Evolutionary conservation across 257 asterid species (phyloP), one percentile per base, ranked within the genome.

Genomic region (Solanum commersonii): DNA sequence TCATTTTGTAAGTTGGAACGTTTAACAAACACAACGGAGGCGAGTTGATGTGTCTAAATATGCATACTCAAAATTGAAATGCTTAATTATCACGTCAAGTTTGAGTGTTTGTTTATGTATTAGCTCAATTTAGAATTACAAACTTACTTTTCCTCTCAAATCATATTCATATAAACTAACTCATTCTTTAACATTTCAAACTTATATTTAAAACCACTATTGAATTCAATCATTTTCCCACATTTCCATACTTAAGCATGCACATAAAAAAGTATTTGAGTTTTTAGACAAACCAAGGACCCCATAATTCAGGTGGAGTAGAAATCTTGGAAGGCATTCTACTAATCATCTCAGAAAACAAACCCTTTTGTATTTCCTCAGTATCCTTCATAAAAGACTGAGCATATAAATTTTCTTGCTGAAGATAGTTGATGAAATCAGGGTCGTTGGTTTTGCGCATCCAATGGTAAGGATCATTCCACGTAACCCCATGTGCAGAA

Each of bases 381-480:
- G 98, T 94, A 88, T 94, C 98, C 11, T 92, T 89, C 99, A 96
- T 94, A 83, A 95, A 96, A 35, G 92, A 91, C 72, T 94, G 93
- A 81, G 98, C 94, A 84, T 96, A 97, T 8, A 93, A 86, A 91
- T 94, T 97, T 90, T 97, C 99, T 84, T 89, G 94, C 84, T 90
- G 87, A 70, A 97, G 90, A 89, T 97, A 94, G 82, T 87, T 90
- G 76, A 89, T 77, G 89, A 97, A 95, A 95, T 96, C 98, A 6
- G 98, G 98, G 90, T 95, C 98, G 77, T 87, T 89, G 86, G 89
- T 84, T 88, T 94, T 89, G 89, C 93, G 91, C 99, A 97, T 97
- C 99, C 99, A 97, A 88, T 91, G 95, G 90, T 94, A 96, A 1
- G 96, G 98, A 90, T 97, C 99, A 85, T 92, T 67, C 96, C 95